Conservation (phyloP, 73 alveolate species). For the Breviolum minutum region DNA sequence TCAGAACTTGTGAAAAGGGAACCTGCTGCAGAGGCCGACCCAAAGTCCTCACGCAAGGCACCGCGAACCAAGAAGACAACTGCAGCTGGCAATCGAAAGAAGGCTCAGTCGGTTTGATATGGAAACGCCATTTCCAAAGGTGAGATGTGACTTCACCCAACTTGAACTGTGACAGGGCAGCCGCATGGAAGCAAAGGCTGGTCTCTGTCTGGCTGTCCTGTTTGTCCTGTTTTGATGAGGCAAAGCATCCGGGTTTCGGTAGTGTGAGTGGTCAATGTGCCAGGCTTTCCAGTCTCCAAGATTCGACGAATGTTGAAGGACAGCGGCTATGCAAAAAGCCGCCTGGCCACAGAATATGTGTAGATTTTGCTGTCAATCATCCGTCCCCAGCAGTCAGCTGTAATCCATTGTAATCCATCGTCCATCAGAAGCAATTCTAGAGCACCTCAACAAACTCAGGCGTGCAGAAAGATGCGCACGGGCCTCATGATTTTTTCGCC, state of each 20-base stretch:
- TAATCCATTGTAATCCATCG: neutral
- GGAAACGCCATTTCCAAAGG: neutral
- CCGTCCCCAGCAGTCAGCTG: neutral
- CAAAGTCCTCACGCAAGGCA: constrained; percentile 64
- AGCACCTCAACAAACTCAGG: neutral
- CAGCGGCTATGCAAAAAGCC: constrained; percentile 46
- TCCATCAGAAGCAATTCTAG: neutral
- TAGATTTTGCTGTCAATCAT: too few relatives aligned
- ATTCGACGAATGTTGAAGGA: constrained; percentile 55
- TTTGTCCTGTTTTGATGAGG: neutral
- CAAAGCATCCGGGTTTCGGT: neutral
- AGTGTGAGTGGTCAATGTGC: neutral
- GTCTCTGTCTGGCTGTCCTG: constrained; percentile 35
- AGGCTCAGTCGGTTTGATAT: neutral
- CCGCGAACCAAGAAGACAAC: constrained; percentile 38
- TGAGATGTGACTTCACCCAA: neutral
- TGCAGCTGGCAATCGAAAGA: constrained; percentile 8
- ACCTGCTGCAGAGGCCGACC: constrained; percentile 42
- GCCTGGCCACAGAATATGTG: neutral
- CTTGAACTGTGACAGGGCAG: neutral
- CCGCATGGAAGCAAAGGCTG: constrained; percentile 56
- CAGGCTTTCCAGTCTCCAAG: constrained; percentile 76
- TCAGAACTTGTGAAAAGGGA: neutral
- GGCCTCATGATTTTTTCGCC: neutral
- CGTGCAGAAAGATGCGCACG: constrained; percentile 22